These are phyloP conservation scores for Huntiella savannae DNA, from an alignment of 2,329 filamentous ascomycete species.

Conservation along the genomic window DNA sequence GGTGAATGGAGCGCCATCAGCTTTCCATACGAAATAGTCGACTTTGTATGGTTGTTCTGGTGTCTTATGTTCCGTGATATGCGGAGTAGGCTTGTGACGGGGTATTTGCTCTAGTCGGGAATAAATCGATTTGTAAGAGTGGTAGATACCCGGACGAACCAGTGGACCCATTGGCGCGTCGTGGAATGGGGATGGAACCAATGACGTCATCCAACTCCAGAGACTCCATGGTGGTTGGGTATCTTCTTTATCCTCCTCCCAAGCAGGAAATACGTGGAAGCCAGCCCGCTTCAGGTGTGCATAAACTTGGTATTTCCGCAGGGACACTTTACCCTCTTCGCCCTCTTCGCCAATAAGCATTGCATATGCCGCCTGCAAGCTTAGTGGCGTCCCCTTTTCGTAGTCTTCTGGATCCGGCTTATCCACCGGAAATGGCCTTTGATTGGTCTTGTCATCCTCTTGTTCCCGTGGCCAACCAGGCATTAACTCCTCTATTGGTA, in stretches of 20 bases:
- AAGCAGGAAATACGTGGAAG: constrained; percentile 61
- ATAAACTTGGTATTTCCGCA: constrained; percentile 81
- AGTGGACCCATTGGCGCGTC: constrained; percentile 30
- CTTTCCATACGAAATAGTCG: constrained; percentile 68
- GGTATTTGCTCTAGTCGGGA: constrained; percentile 55
- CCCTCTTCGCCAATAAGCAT: constrained; percentile 56
- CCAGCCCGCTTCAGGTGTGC: constrained; percentile 65
- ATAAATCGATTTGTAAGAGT: constrained; percentile 54
- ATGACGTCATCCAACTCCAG: constrained; percentile 35
- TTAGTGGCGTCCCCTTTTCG: constrained; percentile 60
- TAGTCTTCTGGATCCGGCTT: constrained; percentile 23
- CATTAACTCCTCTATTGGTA: constrained; percentile 30
- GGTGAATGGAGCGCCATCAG: constrained; percentile 40
- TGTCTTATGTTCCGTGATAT: constrained; percentile 12
- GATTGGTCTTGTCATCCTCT: constrained; percentile 14
- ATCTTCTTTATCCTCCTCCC: constrained; percentile 16
- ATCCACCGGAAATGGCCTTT: constrained; percentile 13
- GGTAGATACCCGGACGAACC: constrained; percentile 42
- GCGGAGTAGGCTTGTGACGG: constrained; percentile 37
- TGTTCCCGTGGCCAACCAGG: constrained; percentile 15
- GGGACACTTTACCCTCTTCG: constrained; percentile 37
- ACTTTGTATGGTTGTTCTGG: constrained; percentile 43
- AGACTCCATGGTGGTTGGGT: constrained; percentile 17
- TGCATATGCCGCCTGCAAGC: constrained; percentile 76
- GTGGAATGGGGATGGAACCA: constrained; percentile 19